Evolutionary conservation across 2,329 filamentous ascomycete genomes (phyloP), one percentile per base, ranked within the genome.

Genomic region (Xylariales sp.): DNA sequence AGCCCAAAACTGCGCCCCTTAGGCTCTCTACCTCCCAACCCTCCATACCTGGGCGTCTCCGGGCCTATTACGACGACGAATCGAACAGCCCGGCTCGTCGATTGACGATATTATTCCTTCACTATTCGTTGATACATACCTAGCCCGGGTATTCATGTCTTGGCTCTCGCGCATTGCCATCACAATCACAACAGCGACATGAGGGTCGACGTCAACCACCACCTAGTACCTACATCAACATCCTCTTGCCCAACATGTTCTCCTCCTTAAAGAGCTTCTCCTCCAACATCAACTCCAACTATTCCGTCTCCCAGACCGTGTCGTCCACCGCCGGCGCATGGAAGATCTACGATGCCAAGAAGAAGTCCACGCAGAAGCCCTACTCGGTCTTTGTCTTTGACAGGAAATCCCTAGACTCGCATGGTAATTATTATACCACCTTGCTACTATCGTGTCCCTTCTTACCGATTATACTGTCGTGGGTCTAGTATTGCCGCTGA

Each of bases 301-400:
- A 99, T 81, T 89, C 91, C 73, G 85, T 98, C 72, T 91, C 93
- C 28, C 86, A 90, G 32, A 89, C 88, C 67, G 88, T 92, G 10
- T 91, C 89, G n/a, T 92, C 93, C 59, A 89, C 89, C 60, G 93
- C 94, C 16, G 96, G 96, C 18, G 93, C 94, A 66, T 99, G 96
- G 96, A 97, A 94, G 83, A 96, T 99, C 76, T 95, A 95, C 85
- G 94, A 97, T 82, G 94, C 93, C 67, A 98, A 97, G 84, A 97
- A 97, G 83, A 98, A 97, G 82, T 93, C 92, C 36, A 97, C 94
- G 0, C 93, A 93, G 72, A 97, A 96, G 79, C 81, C 90, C 7
- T 96, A 91, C 63, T 97, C 94, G 16, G 90, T 98, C 73, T 99
- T 98, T 76, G 90, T 98, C 72, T 97, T 98, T 79, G 96, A 99